Conservation (phyloP, 441 rosid genomes). For the Eruca vesicaria region DNA sequence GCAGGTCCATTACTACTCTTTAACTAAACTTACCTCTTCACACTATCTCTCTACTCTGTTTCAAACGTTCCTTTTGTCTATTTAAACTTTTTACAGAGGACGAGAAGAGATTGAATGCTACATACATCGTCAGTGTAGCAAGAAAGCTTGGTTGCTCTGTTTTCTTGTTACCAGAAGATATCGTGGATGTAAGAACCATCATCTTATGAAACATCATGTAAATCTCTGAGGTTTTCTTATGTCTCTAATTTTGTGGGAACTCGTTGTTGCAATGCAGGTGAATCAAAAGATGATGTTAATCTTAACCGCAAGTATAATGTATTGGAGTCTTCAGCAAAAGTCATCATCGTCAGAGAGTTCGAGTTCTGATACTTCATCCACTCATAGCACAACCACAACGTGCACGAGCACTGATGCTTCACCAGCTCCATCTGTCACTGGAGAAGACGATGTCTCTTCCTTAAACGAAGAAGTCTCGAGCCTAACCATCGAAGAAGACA, state of each 20-base stretch:
- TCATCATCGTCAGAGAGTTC: conserved; percentile 36
- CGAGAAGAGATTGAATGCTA: conserved; percentile 90
- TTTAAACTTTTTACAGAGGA: conserved; percentile 49
- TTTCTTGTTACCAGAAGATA: conserved; percentile 93
- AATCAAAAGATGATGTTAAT: conserved; percentile 73
- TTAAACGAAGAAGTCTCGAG: conserved; percentile 56
- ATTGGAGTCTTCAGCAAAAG: conserved; percentile 59
- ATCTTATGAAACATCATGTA: background rate
- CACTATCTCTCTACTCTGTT: background rate
- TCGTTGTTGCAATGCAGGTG: conserved; percentile 49
- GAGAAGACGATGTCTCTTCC: conserved; percentile 76
- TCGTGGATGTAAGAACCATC: conserved; percentile 60
- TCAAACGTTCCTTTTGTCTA: background rate
- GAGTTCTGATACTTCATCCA: conserved; percentile 42
- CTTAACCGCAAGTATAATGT: conserved; percentile 70
- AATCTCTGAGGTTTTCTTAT: background rate
- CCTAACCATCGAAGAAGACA: conserved; percentile 44
- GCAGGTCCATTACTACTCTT: conserved; percentile 48
- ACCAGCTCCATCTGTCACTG: conserved; percentile 67
- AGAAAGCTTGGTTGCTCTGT: conserved; percentile 94
- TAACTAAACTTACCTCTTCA: background rate
- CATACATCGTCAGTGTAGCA: conserved; percentile 85
- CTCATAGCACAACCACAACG: conserved; percentile 32
- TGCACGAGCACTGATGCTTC: conserved; percentile 51
- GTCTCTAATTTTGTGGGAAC: background rate